Base-by-base conservation (phyloP, 208 protist genomes). In the Acanthamoeba divionensis region DNA sequence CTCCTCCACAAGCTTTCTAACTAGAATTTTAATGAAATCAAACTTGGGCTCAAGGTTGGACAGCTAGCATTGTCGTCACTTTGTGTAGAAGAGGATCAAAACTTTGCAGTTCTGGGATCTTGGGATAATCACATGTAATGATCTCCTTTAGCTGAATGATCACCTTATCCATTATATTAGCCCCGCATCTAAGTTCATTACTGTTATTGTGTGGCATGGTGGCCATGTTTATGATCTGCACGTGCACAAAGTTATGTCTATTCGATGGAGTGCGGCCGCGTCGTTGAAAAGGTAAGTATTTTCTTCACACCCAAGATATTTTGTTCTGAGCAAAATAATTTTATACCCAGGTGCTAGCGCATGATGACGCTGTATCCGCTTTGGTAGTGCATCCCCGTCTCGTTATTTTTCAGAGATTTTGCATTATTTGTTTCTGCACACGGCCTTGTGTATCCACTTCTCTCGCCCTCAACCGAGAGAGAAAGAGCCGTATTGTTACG, bases 81-180 rank as follows among this genome's bases (percentile, higher is more conserved):
- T 45, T 73, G 66, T 48, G 57, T 95, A 15, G 66, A 77, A 38
- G 36, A 44, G 24, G 63, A 95, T 52, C 90, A 93, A 31, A 94
- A 95, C 33, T 41, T 57, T 62, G 89, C 95, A 44, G 24, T 94
- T 0, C 83, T 95, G 31, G 94, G 94, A 18, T 91, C 79, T 7
- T 95, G 94, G 94, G 94, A 95, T 62, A 95, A 95, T 54, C 90
- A 93, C 41, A 85, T 95, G 89, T 95, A 93, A 29, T 47, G 9
- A 15, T 15, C 48, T 31, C n/a, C 71, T 6, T 63, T 82, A 21
- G 21, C 8, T 36, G 41, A 29, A n/a, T 65, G 57, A 12, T 69
- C 1, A 12, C 8, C 9, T 69, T 36, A 15, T 69, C 44, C 18
- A 12, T 6, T 15, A 7, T 38, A 65, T 29, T 36, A 41, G 7